Evolutionary conservation across 257 asterid species (phyloP).

Genomic region (Ajuga chamaepitys): DNA sequence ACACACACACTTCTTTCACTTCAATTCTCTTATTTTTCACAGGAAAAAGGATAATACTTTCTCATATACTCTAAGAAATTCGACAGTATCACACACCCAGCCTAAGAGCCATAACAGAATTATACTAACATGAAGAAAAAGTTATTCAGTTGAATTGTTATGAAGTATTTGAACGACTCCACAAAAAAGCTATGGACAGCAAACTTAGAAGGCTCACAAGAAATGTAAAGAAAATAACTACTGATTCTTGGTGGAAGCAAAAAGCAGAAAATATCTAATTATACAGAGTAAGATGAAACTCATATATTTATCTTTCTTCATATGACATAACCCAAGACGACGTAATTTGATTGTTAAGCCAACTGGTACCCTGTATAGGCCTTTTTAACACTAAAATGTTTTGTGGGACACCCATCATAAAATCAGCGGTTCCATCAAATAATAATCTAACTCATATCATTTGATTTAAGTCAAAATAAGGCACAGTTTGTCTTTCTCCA

Average conservation of each 20-base stretch:
- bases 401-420: too few relatives aligned
- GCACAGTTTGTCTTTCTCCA: too few relatives aligned
- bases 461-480: too few relatives aligned
- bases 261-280: neutral
- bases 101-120: neutral
- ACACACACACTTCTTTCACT: neutral
- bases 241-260: neutral
- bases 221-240: neutral
- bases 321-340: neutral
- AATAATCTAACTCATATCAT: too few relatives aligned
- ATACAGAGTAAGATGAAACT: neutral
- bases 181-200: neutral
- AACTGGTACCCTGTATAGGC: neutral
- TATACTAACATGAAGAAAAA: neutral
- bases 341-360: neutral
- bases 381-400: too few relatives aligned
- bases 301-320: neutral
- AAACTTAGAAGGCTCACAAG: neutral
- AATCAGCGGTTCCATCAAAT: too few relatives aligned
- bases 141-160: neutral
- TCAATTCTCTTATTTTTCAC: neutral
- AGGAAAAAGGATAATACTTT: neutral
- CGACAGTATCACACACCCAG: neutral
- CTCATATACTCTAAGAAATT: neutral
- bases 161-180: neutral